These are phyloP conservation scores for Coemansia sp. DNA, from an alignment of 192 early-diverging fungal species.

Conservation along the genomic window DNA sequence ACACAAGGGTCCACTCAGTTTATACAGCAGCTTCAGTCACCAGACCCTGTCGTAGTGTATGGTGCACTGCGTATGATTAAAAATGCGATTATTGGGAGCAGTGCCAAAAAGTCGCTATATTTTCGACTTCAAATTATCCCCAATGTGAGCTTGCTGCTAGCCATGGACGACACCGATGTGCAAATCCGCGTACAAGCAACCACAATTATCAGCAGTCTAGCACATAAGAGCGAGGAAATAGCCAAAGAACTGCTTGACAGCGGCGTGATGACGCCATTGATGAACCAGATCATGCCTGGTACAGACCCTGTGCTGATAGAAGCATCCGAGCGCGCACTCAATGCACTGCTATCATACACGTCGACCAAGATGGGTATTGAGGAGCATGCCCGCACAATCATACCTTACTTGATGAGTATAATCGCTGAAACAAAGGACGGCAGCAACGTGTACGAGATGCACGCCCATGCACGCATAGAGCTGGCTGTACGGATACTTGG, in stretches of 20 bases:
- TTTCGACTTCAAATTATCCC: constrained; percentile 38
- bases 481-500: constrained; percentile 45
- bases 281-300: constrained; percentile 36
- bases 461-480: constrained; percentile 38
- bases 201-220: constrained; percentile 44
- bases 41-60: constrained; percentile 47
- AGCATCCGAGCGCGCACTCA: constrained; percentile 46
- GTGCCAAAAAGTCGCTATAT: constrained; percentile 46
- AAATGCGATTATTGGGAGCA: constrained; percentile 53
- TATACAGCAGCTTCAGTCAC: constrained; percentile 44
- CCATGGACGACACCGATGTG: constrained; percentile 31
- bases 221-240: constrained; percentile 33
- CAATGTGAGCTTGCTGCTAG: constrained; percentile 33
- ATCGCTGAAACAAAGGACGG: constrained; percentile 21
- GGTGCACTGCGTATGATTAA: constrained; percentile 45
- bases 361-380: constrained; percentile 25
- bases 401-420: constrained; percentile 37
- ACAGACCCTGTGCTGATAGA: constrained; percentile 30
- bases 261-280: constrained; percentile 38
- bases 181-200: constrained; percentile 48
- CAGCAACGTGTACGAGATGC: constrained; percentile 22
- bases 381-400: constrained; percentile 22
- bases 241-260: constrained; percentile 27
- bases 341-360: constrained; percentile 42
- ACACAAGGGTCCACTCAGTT: constrained; percentile 16